A percentile compares a stretch with the other conserved stretches of the same genome.
Evolutionary conservation across 768 basidiomycete species (phyloP).

Genomic region (Phanerodontia chrysosporium): DNA sequence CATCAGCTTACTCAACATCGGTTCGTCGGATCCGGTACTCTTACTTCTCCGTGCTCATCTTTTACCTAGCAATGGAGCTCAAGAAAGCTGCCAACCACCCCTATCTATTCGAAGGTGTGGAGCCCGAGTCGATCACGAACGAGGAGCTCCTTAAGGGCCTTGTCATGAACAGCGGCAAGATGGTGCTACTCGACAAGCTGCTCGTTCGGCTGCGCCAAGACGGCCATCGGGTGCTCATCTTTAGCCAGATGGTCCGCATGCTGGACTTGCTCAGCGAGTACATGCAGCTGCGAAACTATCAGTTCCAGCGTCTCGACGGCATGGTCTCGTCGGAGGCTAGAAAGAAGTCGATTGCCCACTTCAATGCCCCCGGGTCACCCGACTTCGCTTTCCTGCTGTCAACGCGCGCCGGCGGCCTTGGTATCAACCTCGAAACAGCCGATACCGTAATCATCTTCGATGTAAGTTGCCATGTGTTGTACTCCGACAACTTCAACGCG

Average conservation of each 20-base stretch:
- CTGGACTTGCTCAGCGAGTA: slow-evolving; percentile 98
- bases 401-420: slow-evolving; percentile 94
- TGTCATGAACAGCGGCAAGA: slow-evolving; percentile 97
- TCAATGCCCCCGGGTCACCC: slow-evolving; percentile 87
- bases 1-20: slow-evolving; percentile 94
- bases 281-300: slow-evolving; percentile 84
- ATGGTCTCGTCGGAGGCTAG: slow-evolving; percentile 90
- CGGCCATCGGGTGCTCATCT: slow-evolving; percentile 95
- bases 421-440: slow-evolving; percentile 98
- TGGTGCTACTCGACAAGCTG: slow-evolving; percentile 97
- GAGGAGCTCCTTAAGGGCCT: slow-evolving; percentile 93
- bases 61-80: slow-evolving; percentile 94
- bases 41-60: too few species aligned
- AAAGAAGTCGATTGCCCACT: slow-evolving; percentile 95
- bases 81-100: slow-evolving; percentile 99
- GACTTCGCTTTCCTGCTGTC: slow-evolving; percentile 97
- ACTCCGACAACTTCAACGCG: not conserved
- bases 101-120: slow-evolving; percentile 95
- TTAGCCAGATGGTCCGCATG: slow-evolving; percentile 99
- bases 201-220: slow-evolving; percentile 86
- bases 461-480: slow-evolving; percentile 43
- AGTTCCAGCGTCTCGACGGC: slow-evolving; percentile 92
- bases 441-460: slow-evolving; percentile 99
- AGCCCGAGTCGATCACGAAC: slow-evolving; percentile 50
- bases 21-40: too few species aligned